These are phyloP conservation scores for Hypoxylon intermedium DNA, from an alignment of 495 filamentous ascomycete species.

Conservation along the genomic window DNA sequence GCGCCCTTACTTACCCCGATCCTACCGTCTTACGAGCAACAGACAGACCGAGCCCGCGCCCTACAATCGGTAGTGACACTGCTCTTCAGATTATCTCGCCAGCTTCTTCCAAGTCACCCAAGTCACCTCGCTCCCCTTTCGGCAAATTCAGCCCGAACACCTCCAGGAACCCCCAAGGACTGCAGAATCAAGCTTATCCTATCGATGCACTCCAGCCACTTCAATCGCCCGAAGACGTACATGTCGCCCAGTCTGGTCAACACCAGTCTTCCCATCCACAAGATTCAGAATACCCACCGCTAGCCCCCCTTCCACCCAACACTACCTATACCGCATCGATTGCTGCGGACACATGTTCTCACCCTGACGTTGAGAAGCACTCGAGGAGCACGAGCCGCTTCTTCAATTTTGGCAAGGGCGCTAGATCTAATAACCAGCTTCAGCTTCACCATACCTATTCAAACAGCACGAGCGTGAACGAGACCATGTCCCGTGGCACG, in stretches of 20 bases:
- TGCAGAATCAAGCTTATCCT: slow-evolving; percentile 37
- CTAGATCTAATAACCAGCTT: slow-evolving; percentile 49
- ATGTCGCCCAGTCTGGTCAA: slow-evolving; percentile 36
- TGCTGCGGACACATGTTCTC: slow-evolving; percentile 19
- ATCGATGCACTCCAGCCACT: slow-evolving; percentile 42
- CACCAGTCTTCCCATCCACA: slow-evolving; percentile 37
- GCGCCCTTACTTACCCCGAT: slow-evolving; percentile 32
- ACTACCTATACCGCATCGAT: slow-evolving; percentile 21
- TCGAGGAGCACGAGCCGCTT: slow-evolving; percentile 46
- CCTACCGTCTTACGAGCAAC: slow-evolving; percentile 19
- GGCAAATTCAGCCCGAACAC: slow-evolving; percentile 43
- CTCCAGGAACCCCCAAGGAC: slow-evolving; percentile 31
- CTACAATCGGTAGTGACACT: slow-evolving; percentile 34
- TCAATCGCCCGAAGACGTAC: slow-evolving; percentile 49
- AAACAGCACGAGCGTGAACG: slow-evolving; percentile 42
- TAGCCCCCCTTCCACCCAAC: slow-evolving; percentile 31
- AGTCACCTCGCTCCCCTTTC: slow-evolving; percentile 61
- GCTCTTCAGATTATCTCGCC: slow-evolving; percentile 47
- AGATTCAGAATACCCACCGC: slow-evolving; percentile 28
- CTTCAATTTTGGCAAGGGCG: slow-evolving; percentile 54
- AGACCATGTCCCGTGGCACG: slow-evolving; percentile 54
- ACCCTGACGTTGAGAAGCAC: slow-evolving; percentile 37
- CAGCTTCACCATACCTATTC: slow-evolving; percentile 42
- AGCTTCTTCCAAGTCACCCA: slow-evolving; percentile 54
- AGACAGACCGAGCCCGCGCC: slow-evolving; percentile 38